phyloP scores from a whole-genome alignment of 352 stramenopile genomes.

The Globisporangium orthogonon region DNA sequence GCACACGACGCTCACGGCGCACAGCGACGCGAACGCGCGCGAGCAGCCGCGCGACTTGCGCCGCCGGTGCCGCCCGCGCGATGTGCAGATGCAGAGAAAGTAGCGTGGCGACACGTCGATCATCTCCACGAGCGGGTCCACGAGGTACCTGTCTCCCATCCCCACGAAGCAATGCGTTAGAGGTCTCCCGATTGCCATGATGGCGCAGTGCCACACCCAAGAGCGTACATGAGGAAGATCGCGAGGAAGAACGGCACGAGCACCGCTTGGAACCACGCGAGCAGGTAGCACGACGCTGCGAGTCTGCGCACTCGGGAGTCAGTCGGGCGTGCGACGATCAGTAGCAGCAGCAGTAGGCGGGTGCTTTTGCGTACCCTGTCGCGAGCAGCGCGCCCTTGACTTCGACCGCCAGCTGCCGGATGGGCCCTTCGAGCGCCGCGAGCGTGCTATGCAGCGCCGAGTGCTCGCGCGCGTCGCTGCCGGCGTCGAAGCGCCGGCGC shows the following conservation, averaged over 20 bases:
- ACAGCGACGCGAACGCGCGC: constrained; percentile 74
- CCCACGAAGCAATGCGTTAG: too few relatives aligned
- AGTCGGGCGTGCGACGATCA: too few relatives aligned
- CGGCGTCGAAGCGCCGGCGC: constrained; percentile 25
- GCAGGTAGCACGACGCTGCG: constrained; percentile 69
- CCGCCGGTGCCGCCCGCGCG: constrained; percentile 56
- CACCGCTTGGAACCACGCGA: constrained; percentile 82
- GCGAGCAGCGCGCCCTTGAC: constrained; percentile 78
- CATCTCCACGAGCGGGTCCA: constrained; percentile 82
- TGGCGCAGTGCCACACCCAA: too few relatives aligned
- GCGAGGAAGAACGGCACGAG: constrained; percentile 85
- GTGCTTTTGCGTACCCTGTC: constrained; percentile 39
- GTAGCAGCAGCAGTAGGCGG: not conserved
- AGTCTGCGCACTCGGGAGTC: constrained; percentile 24
- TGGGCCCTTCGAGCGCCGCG: constrained; percentile 45
- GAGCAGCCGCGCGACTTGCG: constrained; percentile 78
- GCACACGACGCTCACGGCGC: constrained; percentile 78
- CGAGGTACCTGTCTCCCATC: constrained; percentile 46
- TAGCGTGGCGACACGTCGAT: constrained; percentile 86
- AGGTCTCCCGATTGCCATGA: too few relatives aligned
- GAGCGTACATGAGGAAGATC: constrained; percentile 78
- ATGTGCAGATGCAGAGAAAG: constrained; percentile 85
- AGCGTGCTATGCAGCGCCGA: constrained; percentile 37
- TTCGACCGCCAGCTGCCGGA: constrained; percentile 71
- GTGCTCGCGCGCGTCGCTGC: constrained; percentile 19